Evolutionary conservation across 1,284 basidiomycete genomes (phyloP).

Genomic region (Cryptococcus depauperatus): DNA sequence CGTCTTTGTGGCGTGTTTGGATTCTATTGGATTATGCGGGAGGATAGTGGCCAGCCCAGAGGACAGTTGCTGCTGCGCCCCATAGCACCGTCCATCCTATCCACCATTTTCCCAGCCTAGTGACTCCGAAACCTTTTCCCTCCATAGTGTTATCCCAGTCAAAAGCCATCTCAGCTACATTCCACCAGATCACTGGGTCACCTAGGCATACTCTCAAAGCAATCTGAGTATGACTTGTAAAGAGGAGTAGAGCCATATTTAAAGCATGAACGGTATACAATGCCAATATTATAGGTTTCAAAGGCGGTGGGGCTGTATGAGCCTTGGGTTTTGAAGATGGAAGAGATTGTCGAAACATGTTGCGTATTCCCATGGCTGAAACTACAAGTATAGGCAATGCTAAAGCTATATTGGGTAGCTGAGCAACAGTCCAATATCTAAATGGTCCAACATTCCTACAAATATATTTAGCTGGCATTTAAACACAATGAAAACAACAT

Average conservation of each 20-base stretch:
- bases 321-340: background rate
- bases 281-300: background rate
- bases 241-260: conserved; percentile 58
- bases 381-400: conserved; percentile 61
- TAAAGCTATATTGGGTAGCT: conserved; percentile 81
- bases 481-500: conserved; percentile 12
- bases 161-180: conserved; percentile 58
- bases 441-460: conserved; percentile 68
- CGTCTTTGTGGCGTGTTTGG: too few relatives aligned
- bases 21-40: conserved; percentile 78
- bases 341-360: conserved; percentile 1
- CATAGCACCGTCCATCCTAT: conserved; percentile 67
- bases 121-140: conserved; percentile 21
- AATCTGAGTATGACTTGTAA: conserved; percentile 85
- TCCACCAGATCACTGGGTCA: conserved; percentile 80
- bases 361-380: conserved; percentile 43
- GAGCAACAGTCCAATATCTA: conserved; percentile 72
- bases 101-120: conserved; percentile 12
- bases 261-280: conserved; percentile 52
- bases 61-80: conserved; percentile 61
- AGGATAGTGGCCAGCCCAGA: conserved; percentile 82
- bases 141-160: conserved; percentile 32
- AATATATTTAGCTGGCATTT: background rate
- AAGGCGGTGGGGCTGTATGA: background rate
- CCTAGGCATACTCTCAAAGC: conserved; percentile 69